Percentiles rank a stretch among this genome's conserved stretches.
phyloP scores from a whole-genome alignment of 2,329 filamentous ascomycete genomes.

The Aureobasidium sp. region DNA sequence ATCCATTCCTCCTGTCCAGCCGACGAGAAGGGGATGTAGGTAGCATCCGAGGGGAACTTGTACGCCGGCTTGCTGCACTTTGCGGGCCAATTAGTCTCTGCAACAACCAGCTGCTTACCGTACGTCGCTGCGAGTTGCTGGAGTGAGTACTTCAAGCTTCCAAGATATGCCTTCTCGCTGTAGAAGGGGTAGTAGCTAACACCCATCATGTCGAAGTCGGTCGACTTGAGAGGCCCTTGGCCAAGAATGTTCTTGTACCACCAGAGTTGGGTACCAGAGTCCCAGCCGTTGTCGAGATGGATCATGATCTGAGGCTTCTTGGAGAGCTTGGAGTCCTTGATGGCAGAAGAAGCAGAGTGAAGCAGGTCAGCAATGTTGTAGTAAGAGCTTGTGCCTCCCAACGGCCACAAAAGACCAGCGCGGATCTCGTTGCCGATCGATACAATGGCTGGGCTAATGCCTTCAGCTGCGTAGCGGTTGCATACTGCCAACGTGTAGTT shows the following conservation, averaged over 20 bases:
- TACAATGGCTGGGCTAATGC: conserved; percentile 34
- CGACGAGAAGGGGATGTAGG: conserved; percentile 23
- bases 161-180: conserved; percentile 23
- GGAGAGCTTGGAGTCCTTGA: conserved; percentile 23
- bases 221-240: conserved; percentile 21
- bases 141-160: conserved; percentile 21
- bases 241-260: conserved; percentile 26
- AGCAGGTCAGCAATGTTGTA: conserved; percentile 29
- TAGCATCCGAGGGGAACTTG: conserved; percentile 22
- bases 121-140: conserved; percentile 21
- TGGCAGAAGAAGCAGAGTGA: conserved; percentile 25
- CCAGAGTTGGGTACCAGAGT: conserved; percentile 24
- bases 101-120: conserved; percentile 23
- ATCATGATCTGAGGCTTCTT: conserved; percentile 26
- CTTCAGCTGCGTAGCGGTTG: conserved; percentile 33
- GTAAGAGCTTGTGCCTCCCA: conserved; percentile 26
- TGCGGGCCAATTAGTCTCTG: conserved; percentile 27
- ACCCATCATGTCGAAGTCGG: conserved; percentile 25
- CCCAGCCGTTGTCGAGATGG: conserved; percentile 30
- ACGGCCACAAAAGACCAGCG: conserved; percentile 30
- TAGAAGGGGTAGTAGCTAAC: conserved; percentile 29
- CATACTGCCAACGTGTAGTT: conserved; percentile 30
- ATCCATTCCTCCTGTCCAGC: conserved; percentile 25
- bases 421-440: conserved; percentile 34
- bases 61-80: conserved; percentile 23